These are phyloP conservation scores for Leishmania braziliensis DNA, from an alignment of 208 protist genomes.

Conservation along the genomic window DNA sequence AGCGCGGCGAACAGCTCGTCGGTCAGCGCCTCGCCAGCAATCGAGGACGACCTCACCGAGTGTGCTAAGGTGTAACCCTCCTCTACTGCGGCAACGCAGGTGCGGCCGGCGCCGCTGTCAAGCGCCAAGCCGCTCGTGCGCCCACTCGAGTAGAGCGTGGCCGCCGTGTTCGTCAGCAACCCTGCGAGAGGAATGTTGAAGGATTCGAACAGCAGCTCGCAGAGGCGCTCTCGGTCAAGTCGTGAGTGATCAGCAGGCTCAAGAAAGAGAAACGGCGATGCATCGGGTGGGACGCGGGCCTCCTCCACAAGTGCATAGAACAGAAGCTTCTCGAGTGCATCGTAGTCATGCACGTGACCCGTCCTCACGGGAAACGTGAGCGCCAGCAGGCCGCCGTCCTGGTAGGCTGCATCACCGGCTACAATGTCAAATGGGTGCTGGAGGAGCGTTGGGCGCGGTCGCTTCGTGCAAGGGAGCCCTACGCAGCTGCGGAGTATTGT, in stretches of 20 bases:
- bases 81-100: slow-evolving; percentile 98
- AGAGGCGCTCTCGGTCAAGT: slow-evolving; percentile 92
- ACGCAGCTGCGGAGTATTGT: slow-evolving; percentile 87
- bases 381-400: slow-evolving; percentile 56
- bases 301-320: slow-evolving; percentile 72
- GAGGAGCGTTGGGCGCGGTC: slow-evolving; percentile 61
- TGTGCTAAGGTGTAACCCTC: slow-evolving; percentile 94
- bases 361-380: slow-evolving; percentile 57
- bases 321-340: slow-evolving; percentile 84
- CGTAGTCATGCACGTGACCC: slow-evolving; percentile 77
- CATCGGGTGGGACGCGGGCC: slow-evolving; percentile 62
- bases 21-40: slow-evolving; percentile 86
- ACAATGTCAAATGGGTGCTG: slow-evolving; percentile 64
- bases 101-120: slow-evolving; percentile 98
- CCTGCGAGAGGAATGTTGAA: slow-evolving; percentile 95
- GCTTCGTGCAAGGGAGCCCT: slow-evolving; percentile 67
- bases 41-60: slow-evolving; percentile 49
- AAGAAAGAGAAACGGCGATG: slow-evolving; percentile 93
- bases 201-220: slow-evolving; percentile 97
- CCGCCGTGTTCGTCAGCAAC: slow-evolving; percentile 91
- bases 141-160: slow-evolving; percentile 98
- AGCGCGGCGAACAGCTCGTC: slow-evolving; percentile 69
- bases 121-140: slow-evolving; percentile 97
- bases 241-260: slow-evolving; percentile 96
- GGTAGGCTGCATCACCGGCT: slow-evolving; percentile 69